These are phyloP conservation scores for Telopea speciosissima DNA, from an alignment of 177 flowering plant genomes.

Conservation along the genomic window DNA sequence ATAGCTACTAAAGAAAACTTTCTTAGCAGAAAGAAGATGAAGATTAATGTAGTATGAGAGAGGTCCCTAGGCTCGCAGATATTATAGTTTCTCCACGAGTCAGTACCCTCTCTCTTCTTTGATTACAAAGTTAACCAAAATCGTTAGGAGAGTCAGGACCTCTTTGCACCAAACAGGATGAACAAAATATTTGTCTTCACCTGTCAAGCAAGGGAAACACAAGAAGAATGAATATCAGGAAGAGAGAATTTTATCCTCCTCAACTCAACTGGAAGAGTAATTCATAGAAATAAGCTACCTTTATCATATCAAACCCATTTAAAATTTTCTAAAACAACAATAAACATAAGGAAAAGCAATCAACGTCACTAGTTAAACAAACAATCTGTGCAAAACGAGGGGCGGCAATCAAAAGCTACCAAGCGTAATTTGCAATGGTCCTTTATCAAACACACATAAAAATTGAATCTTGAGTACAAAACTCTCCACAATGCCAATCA, in stretches of 20 bases:
- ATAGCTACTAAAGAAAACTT: not conserved
- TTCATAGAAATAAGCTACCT: not conserved
- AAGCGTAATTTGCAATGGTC: not conserved
- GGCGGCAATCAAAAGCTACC: not conserved
- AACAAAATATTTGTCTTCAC: constrained; percentile 9
- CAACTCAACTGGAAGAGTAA: not conserved
- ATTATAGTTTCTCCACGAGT: constrained; percentile 28
- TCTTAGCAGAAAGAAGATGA: not conserved
- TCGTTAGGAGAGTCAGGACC: not conserved
- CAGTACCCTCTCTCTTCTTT: constrained; percentile 28
- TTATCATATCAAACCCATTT: not conserved
- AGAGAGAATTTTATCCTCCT: not conserved
- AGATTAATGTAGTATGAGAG: constrained; percentile 18
- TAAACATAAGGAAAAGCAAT: not conserved
- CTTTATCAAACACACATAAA: not conserved
- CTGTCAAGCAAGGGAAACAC: constrained; percentile 20
- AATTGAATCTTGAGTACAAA: not conserved
- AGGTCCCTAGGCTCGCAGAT: constrained; percentile 40
- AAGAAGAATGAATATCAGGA: not conserved
- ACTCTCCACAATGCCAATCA: not conserved
- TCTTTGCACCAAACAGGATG: not conserved
- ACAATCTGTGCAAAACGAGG: too few species aligned
- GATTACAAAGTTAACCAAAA: constrained; percentile 4
- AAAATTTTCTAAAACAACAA: not conserved
- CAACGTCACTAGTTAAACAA: not conserved